These are phyloP conservation scores for Albatrellus sp. DNA, from an alignment of 1,284 basidiomycete genomes.

Conservation along the genomic window DNA sequence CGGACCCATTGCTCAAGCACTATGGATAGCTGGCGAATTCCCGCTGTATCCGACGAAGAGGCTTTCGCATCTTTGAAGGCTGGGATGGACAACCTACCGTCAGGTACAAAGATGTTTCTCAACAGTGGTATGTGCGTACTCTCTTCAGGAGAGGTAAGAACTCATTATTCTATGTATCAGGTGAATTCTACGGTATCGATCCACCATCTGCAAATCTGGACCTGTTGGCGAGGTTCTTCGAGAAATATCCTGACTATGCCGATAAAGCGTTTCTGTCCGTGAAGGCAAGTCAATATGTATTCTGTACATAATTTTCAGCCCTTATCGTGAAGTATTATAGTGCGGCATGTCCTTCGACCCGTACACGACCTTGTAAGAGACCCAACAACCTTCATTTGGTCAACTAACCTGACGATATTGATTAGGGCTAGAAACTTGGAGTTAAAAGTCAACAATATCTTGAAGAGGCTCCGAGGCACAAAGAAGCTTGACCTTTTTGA, in stretches of 20 bases:
- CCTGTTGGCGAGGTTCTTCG: slow-evolving; percentile 30
- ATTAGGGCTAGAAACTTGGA: slow-evolving; percentile 1
- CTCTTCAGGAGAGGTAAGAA: neutral
- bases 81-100: slow-evolving; percentile 37
- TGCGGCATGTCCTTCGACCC: slow-evolving; percentile 6
- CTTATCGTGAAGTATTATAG: neutral
- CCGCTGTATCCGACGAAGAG: slow-evolving; percentile 34
- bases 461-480: slow-evolving; percentile 27
- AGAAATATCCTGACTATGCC: slow-evolving; percentile 38
- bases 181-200: slow-evolving; percentile 30
- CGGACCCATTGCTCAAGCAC: neutral
- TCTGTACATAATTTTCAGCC: neutral
- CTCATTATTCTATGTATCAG: slow-evolving; percentile 11
- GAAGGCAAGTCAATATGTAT: slow-evolving; percentile 16
- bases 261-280: slow-evolving; percentile 36
- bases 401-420: neutral
- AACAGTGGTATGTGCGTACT: slow-evolving; percentile 27
- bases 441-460: slow-evolving; percentile 26
- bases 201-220: slow-evolving; percentile 27
- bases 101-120: slow-evolving; percentile 33
- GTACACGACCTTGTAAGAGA: neutral
- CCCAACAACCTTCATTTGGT: neutral
- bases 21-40: slow-evolving; percentile 22
- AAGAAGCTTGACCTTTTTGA: slow-evolving; percentile 40
- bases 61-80: slow-evolving; percentile 54